A percentile compares a stretch with the other conserved stretches of the same genome.
phyloP scores from a whole-genome alignment of 2,329 filamentous ascomycete genomes.

The Fusarium sp. region DNA sequence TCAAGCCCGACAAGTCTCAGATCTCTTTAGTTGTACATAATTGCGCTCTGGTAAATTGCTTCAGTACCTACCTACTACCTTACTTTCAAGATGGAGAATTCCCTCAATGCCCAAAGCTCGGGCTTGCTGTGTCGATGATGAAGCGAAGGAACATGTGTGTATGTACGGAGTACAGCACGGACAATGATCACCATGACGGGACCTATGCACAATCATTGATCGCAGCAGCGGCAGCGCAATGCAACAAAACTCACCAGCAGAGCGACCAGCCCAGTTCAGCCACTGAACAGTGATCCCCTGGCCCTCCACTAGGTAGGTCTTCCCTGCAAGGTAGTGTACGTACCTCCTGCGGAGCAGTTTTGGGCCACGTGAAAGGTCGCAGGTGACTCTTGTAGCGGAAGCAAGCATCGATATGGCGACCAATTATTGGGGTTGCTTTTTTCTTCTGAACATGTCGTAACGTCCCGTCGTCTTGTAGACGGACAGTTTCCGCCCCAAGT shows the following conservation, averaged over 20 bases:
- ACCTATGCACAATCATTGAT: slow-evolving; percentile 17
- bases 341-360: slow-evolving; percentile 6
- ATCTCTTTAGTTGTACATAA: background rate
- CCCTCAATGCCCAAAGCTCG: background rate
- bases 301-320: background rate
- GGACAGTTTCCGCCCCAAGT: background rate
- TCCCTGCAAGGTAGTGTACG: background rate
- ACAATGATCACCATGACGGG: slow-evolving; percentile 29
- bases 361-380: slow-evolving; percentile 28
- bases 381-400: slow-evolving; percentile 21
- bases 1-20: slow-evolving; percentile 8
- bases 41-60: background rate
- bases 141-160: background rate
- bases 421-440: slow-evolving; percentile 5
- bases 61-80: background rate
- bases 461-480: background rate
- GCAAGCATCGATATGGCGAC: slow-evolving; percentile 1
- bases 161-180: slow-evolving; percentile 22
- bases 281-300: background rate
- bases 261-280: background rate
- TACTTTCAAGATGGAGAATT: background rate
- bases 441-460: background rate
- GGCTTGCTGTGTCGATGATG: background rate
- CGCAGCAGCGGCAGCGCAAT: background rate
- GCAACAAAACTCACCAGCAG: background rate